Conservation (phyloP, 495 filamentous ascomycete species). For the Alectoria sarmentosa region DNA sequence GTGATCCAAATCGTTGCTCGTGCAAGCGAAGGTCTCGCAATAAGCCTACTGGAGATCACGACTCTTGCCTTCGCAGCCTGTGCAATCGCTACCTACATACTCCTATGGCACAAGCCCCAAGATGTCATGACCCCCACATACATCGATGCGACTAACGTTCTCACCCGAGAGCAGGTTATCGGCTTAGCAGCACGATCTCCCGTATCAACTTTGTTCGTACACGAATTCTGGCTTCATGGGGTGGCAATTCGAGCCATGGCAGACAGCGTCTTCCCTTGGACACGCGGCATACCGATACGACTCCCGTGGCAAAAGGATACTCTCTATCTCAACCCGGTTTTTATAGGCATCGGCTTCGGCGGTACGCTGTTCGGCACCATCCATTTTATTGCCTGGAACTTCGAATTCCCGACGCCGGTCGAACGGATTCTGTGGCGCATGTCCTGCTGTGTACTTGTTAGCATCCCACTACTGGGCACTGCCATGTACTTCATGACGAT, state of each 20-base stretch:
- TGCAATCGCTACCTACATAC: conserved; percentile 16
- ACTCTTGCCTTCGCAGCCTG: conserved; percentile 26
- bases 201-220: conserved; percentile 8
- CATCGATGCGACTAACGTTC: conserved; percentile 7
- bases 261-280: conserved; percentile 15
- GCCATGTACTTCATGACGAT: conserved; percentile 5
- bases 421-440: conserved; percentile 19
- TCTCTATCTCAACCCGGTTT: conserved; percentile 10
- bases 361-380: conserved; percentile 17
- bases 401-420: conserved; percentile 17
- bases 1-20: conserved; percentile 28
- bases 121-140: conserved; percentile 17
- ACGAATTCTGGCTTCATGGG: conserved; percentile 18
- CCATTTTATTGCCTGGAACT: conserved; percentile 23
- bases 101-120: conserved; percentile 20
- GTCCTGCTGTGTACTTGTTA: not conserved
- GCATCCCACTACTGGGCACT: conserved; percentile 1
- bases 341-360: conserved; percentile 14
- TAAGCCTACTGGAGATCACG: conserved; percentile 16
- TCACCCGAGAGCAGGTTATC: conserved; percentile 11
- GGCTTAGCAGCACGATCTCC: conserved; percentile 11
- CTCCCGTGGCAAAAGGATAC: not conserved
- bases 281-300: conserved; percentile 9
- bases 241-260: conserved; percentile 14
- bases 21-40: conserved; percentile 8